A percentile compares a stretch with the other conserved stretches of the same genome.
phyloP scores from a whole-genome alignment of 2,329 filamentous ascomycete species.

The Fusarium torreyae region DNA sequence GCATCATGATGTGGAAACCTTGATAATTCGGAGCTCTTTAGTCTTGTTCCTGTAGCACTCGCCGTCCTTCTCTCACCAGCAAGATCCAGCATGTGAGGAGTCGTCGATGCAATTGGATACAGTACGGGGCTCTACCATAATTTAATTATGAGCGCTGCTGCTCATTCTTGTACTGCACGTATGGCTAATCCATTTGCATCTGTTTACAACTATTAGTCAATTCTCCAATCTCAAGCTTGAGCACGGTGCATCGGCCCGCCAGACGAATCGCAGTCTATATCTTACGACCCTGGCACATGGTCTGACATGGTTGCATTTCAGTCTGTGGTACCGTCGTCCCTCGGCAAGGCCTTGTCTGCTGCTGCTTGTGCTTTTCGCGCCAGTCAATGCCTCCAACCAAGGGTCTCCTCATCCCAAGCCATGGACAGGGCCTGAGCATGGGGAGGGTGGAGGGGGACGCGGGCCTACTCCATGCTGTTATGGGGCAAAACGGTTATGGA shows the following conservation, averaged over 20 bases:
- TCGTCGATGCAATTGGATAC: constrained; percentile 1
- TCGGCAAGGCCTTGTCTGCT: constrained; percentile 31
- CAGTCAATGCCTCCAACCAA: constrained; percentile 24
- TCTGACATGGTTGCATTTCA: constrained; percentile 50
- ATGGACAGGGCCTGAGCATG: constrained; percentile 21
- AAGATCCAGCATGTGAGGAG: constrained; percentile 41
- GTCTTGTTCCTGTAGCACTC: constrained; percentile 19
- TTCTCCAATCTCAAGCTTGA: constrained; percentile 35
- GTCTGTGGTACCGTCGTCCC: constrained; percentile 3
- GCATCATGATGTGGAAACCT: constrained; percentile 42
- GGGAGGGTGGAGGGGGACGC: constrained; percentile 12
- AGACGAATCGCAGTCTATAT: constrained; percentile 45
- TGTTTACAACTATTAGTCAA: constrained; percentile 50
- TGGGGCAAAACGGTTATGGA: constrained; percentile 34
- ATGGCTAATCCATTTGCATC: constrained; percentile 41
- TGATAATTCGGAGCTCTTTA: constrained; percentile 18
- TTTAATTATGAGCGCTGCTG: constrained; percentile 14
- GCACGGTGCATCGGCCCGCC: constrained; percentile 51
- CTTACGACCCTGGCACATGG: constrained; percentile 48
- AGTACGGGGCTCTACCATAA: too few species aligned
- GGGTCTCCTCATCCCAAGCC: constrained; percentile 26
- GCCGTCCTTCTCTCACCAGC: constrained; percentile 33
- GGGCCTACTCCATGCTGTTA: constrained; percentile 33
- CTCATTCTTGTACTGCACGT: constrained; percentile 33
- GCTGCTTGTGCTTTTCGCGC: constrained; percentile 24